Evolutionary conservation across 2,329 filamentous ascomycete species (phyloP).

Genomic region (Xylaria sp.): DNA sequence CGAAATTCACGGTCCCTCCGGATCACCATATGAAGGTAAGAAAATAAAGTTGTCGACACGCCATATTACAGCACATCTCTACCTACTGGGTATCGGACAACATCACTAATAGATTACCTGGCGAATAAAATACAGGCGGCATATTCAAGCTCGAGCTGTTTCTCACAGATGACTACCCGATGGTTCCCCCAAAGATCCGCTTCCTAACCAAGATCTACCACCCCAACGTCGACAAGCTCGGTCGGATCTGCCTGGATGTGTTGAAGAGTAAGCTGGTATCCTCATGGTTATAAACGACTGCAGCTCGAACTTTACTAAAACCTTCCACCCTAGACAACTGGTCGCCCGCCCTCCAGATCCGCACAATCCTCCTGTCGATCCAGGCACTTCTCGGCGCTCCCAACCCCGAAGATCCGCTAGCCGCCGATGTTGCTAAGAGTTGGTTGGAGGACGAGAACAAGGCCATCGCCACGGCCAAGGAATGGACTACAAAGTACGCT

Average conservation of each 20-base stretch:
- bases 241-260: conserved; percentile 96
- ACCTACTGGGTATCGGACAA: background rate
- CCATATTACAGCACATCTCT: background rate
- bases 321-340: conserved; percentile 78
- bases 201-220: conserved; percentile 99
- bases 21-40: conserved; percentile 94
- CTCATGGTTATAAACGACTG: background rate
- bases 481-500: conserved; percentile 91
- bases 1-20: conserved; percentile 89
- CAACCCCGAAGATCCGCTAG: conserved; percentile 98
- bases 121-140: conserved; percentile 64
- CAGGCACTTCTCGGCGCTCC: conserved; percentile 95
- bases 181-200: conserved; percentile 98
- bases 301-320: conserved; percentile 14
- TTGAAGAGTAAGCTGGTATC: conserved; percentile 78
- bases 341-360: conserved; percentile 97
- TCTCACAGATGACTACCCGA: conserved; percentile 97
- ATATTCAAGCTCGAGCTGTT: conserved; percentile 98
- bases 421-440: conserved; percentile 95
- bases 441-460: conserved; percentile 97
- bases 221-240: conserved; percentile 97
- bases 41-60: background rate
- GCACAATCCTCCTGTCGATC: conserved; percentile 98
- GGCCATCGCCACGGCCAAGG: conserved; percentile 89
- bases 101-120: background rate